Evolutionary conservation across 768 basidiomycete species (phyloP), one percentile per base, ranked within the genome.

Genomic region (Pulveroboletus frians): DNA sequence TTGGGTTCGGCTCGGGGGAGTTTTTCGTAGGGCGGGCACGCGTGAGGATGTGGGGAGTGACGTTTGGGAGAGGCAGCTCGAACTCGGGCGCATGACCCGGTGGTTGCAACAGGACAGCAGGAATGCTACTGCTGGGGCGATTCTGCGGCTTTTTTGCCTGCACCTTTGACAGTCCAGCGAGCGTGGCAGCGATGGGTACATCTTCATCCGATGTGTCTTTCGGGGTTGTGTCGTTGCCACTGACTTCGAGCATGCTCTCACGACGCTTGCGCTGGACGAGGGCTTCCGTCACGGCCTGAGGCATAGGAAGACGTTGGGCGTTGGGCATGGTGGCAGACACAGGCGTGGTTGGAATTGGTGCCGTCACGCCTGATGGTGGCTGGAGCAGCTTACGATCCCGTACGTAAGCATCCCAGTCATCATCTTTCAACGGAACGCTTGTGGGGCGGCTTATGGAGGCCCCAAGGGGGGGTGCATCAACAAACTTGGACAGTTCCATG

Each of bases 361-460:
- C 75, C 14, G 88, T 80, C 38, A 89, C 77, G 7, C 90, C 88
- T 17, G 83, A 77, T 9, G 90, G 89, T 37, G 91, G 90, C 59
- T 89, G 87, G 52, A 93, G 68, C 14, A 96, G 74, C 62, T 86
- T 90, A 47, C 92, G 80, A 43, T 94, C 89, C 39, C 81, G 82
- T 42, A 92, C 77, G 65, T 96, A 95, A 38, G 77, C 69, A 53
- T 94, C 87, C 92, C 92, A 96, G 55, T 88, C 84, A n/a, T 79
- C 75, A 37, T 87, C 81, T 42, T 77, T 62, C 35, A 87, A 67
- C n/a, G 87, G 86, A 5, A 75, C 83, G 57, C 85, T 88, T 0
- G 80, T 84, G 14, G 88, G 85, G 34, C 87, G 76, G 47, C 76
- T 75, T 46, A 86, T 81, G 2, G 81, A 72, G 46, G 78, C 76